phyloP scores from a whole-genome alignment of 2,329 filamentous ascomycete genomes.

The Botrytis cinerea region DNA sequence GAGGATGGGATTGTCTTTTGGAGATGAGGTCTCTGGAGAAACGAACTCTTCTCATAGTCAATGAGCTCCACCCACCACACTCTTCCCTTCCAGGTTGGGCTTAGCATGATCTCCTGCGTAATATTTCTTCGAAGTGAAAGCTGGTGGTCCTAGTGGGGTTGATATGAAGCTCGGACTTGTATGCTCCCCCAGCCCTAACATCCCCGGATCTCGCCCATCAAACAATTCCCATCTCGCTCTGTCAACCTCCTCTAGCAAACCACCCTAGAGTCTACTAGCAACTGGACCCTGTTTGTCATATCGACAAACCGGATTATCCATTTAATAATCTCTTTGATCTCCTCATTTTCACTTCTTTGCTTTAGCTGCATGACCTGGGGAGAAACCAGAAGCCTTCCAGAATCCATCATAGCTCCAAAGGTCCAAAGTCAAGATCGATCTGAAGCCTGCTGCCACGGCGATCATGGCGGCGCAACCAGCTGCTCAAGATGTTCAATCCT shows the following conservation, averaged over 20 bases:
- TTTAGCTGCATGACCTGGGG: slow-evolving; percentile 11
- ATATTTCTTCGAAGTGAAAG: not conserved
- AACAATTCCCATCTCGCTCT: not conserved
- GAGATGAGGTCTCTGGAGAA: not conserved
- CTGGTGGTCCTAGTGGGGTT: slow-evolving; percentile 3
- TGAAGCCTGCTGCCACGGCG: not conserved
- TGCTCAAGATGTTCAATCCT: slow-evolving; percentile 21
- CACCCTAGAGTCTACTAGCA: not conserved
- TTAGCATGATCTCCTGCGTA: not conserved
- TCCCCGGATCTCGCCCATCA: slow-evolving; percentile 4
- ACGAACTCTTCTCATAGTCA: not conserved
- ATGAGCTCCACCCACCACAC: not conserved
- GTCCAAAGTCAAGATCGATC: not conserved
- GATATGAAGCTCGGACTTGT: not conserved
- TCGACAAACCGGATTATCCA: not conserved
- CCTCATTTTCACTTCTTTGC: not conserved
- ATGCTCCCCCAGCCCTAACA: not conserved
- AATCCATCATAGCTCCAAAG: not conserved
- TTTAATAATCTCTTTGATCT: not conserved
- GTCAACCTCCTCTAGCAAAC: not conserved
- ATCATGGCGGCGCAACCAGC: slow-evolving; percentile 22
- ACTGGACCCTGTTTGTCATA: not conserved
- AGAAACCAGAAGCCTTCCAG: not conserved
- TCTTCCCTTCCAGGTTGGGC: not conserved
- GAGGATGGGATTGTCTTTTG: no score